Base-by-base conservation (phyloP, 768 basidiomycete genomes). In the Hemileccinum impolitum region DNA sequence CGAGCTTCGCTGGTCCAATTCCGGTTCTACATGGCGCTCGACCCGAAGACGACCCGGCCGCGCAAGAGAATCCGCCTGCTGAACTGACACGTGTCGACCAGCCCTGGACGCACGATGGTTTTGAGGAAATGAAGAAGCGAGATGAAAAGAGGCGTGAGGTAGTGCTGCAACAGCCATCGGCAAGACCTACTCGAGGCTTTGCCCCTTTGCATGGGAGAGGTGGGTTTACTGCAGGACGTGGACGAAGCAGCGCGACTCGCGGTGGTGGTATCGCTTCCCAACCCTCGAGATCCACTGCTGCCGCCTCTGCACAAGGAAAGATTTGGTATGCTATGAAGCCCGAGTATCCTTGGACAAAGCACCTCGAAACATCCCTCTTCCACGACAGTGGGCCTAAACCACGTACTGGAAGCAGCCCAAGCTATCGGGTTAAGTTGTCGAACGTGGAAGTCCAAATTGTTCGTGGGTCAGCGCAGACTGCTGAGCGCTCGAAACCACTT, bases 81-180 rank as follows among this genome's bases (percentile, higher is more conserved):
- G 71, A 76, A 21, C 54, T 79, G 6, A 80, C 82, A 4, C 82
- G 81, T 12, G 77, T 86, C 37, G 87, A 90, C 53, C 78, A 75
- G 32, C 65, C 79, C 3, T 93, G 91, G 91, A 83, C 78, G 0
- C 91, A 94, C 61, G 90, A 91, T 61, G 90, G 90, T 2, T 94
- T 85, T 54, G 90, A 92, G 66, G 89, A 94, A 70, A 80, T 92
- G 80, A 89, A 82, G 68, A 75, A 75, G 46, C 78, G 78, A 57
- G 90, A 91, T 51, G 86, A 90, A 50, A 74, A 75, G 45, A 70
- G 70, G 34, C 59, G 64, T 6, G 66, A 62, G 39, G 54, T 54
- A 9, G 54, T 62, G 57, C 69, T 69, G 57, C 71, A 71, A 39
- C 61, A 65, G 36, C 67, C 61, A 48, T 18, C 59, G 23, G 46